Percentiles rank a stretch among this genome's conserved stretches.
phyloP scores from a whole-genome alignment of 768 basidiomycete species.

The Lactifluus echinatus region DNA sequence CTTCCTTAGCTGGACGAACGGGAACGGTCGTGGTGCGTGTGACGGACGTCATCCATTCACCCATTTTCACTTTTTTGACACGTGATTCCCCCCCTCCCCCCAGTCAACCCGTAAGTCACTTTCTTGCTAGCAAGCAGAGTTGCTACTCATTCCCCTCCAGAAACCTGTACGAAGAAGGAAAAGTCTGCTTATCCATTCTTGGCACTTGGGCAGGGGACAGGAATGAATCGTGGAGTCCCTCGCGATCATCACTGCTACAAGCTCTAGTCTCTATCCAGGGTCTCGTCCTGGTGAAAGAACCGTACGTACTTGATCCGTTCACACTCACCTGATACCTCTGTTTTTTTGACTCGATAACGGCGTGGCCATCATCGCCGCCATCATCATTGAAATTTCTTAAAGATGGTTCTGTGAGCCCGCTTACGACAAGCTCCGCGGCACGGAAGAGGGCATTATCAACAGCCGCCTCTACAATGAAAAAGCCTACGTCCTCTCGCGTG shows the following conservation, averaged over 20 bases:
- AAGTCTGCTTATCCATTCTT: conserved; percentile 85
- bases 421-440: conserved; percentile 86
- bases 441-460: conserved; percentile 82
- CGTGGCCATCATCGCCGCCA: too few relatives aligned
- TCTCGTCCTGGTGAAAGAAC: conserved; percentile 85
- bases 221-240: conserved; percentile 80
- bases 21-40: conserved; percentile 74
- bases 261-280: conserved; percentile 93
- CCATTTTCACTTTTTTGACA: neutral
- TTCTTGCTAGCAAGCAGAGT: too few relatives aligned
- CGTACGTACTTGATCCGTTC: conserved; percentile 42
- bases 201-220: conserved; percentile 90
- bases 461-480: conserved; percentile 92
- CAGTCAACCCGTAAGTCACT: conserved; percentile 67
- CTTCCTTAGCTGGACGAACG: conserved; percentile 92
- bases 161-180: conserved; percentile 92
- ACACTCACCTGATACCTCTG: neutral
- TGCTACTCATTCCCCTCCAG: too few relatives aligned
- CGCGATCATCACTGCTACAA: conserved; percentile 80
- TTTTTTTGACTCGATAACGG: neutral
- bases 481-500: conserved; percentile 83
- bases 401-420: conserved; percentile 92
- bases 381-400: neutral
- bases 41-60: neutral
- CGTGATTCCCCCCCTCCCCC: conserved; percentile 31